Base-by-base conservation (phyloP, 1,284 basidiomycete species). In the Fomitopsis palustris region DNA sequence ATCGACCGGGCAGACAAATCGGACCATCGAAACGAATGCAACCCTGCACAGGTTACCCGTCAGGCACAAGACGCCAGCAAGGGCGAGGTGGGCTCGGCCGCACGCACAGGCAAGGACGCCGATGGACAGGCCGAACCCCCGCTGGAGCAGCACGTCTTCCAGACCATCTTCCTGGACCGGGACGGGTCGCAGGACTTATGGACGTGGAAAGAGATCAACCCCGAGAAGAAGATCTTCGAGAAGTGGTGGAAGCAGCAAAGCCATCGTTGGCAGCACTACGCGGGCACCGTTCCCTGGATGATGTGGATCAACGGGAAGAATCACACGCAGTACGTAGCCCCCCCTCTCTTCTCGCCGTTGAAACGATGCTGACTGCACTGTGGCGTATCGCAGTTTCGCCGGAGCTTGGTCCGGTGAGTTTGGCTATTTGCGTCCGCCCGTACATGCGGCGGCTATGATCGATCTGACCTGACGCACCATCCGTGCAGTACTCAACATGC, bases 211-310 rank as follows among this genome's bases (percentile, higher is more conserved):
- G 82, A 84, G 55, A 84, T 87, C 58, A 64, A 71, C 10, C 69
- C 74, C 35, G 75, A 81, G 52, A 80, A 82, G 68, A 74, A 81
- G 57, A 81, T 86, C 49, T 64, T 75, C 61, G 76, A 83, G 65
- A 84, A 83, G 66, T 83, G 81, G 83, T 84, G 83, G 84, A 84
- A 84, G 68, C 83, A 85, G 66, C 82, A 83, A 66, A 79, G 78
- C 54, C 82, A 84, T 66, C 75, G 82, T 9, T 84, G 81, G 80
- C 80, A 83, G 65, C 83, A 84, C 69, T 86, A 85, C 64, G 78
- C 78, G 8, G 72, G 73, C 4, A 79, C 79, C 9, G 85, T 87
- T 2, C 83, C 84, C 17, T 85, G 79, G 79, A 79, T 87, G 76
- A 83, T 81, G 77, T 71, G 79, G 54, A 78, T 87, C 62, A 86